These are phyloP conservation scores for Tetracentron sinense DNA, from an alignment of 164 flowering plant genomes.

Conservation along the genomic window DNA sequence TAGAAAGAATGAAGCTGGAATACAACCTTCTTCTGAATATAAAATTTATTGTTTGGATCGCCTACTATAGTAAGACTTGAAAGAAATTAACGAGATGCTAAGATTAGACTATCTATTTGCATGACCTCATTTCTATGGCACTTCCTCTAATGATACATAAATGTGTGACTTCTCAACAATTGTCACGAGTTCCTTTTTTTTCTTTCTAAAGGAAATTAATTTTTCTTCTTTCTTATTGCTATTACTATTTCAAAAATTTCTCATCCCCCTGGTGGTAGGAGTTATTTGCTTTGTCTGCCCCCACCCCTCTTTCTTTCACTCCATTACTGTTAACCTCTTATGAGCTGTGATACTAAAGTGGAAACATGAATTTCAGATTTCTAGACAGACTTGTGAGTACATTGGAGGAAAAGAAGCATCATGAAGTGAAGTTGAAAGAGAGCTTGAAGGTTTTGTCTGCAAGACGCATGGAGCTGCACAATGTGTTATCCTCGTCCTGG, in stretches of 20 bases:
- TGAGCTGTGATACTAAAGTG: neutral
- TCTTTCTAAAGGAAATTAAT: too few relatives aligned
- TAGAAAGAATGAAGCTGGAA: too few relatives aligned
- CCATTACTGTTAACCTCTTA: neutral
- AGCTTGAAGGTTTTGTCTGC: constrained; percentile 70
- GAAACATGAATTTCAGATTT: constrained; percentile 47
- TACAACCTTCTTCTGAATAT: neutral
- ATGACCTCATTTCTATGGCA: too few relatives aligned
- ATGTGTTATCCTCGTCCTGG: constrained; percentile 82
- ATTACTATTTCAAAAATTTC: too few relatives aligned
- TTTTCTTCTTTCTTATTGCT: too few relatives aligned
- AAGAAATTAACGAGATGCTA: too few relatives aligned
- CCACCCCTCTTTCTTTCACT: neutral
- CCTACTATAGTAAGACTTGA: too few relatives aligned
- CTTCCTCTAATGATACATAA: too few relatives aligned
- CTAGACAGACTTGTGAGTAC: constrained; percentile 73
- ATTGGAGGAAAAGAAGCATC: constrained; percentile 86
- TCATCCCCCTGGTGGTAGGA: too few relatives aligned
- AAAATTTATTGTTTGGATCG: neutral
- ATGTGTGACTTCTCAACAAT: too few relatives aligned
- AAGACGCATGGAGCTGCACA: constrained; percentile 92
- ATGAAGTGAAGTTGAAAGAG: constrained; percentile 79
- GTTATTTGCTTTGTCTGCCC: neutral
- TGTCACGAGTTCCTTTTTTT: too few relatives aligned
- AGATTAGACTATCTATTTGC: too few relatives aligned